Evolutionary conservation across 2,329 filamentous ascomycete species (phyloP), one percentile per base, ranked within the genome.

Genomic region (Decorospora gaudefroyi): DNA sequence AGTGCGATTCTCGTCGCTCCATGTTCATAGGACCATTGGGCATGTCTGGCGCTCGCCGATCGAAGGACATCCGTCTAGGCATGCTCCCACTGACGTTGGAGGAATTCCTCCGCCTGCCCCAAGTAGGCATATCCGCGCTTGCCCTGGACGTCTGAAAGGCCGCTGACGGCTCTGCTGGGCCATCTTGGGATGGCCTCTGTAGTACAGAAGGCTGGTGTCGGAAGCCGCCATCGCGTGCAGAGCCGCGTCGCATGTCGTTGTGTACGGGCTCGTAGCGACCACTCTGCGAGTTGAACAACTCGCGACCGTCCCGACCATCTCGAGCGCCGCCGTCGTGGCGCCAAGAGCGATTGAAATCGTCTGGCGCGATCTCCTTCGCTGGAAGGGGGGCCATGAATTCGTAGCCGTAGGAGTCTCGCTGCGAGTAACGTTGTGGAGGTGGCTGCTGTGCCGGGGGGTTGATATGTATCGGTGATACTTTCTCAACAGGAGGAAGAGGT

Each of bases 221-320:
- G 43, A 82, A 78, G 49, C 81, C 78, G 41, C 93, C 88, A 42
- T 83, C 81, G 37, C 87, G 82, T 53, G 81, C 74, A 19, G 86
- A 83, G 12, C 62, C 83, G 53, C 89, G 83, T 25, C 90, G 85
- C 51, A 74, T 76, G 42, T 96, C 90, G 38, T 81, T 76, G 3
- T 47, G 39, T 19, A 91, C 92, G 11, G 91, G 90, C 66, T 97
- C 92, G 59, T 96, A 95, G 36, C 90, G 86, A 12, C 92, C 92
- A 40, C 90, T 96, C 42, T 95, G 87, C n/a, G 92, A 95, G 67
- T 97, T 96, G 74, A 85, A 97, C 0, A 97, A 76, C 68, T 97
- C 91, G 17, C 51, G 51, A 43, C 88, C 79, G 50, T 82, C 84
- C 22, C 39, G 23, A 43, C 87, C 79, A 49, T 82, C 84, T 16